These are phyloP conservation scores for Acanthamoeba lenticulata DNA, from an alignment of 208 protist genomes.

Conservation along the genomic window DNA sequence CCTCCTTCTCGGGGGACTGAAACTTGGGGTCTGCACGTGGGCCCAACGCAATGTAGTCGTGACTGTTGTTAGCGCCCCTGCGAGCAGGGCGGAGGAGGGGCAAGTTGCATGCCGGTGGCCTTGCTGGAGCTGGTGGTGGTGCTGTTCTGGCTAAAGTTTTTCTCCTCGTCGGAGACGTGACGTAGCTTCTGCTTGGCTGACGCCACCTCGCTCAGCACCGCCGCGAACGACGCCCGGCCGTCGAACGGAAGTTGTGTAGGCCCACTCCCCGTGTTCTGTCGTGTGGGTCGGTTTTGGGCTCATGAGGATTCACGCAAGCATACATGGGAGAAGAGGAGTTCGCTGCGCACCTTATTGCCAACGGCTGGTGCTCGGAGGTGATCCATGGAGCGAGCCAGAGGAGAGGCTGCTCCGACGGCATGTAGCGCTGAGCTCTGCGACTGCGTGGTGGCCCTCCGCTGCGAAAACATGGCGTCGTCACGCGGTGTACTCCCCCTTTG, in stretches of 20 bases:
- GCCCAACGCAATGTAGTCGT: background rate
- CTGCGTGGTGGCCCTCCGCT: no score
- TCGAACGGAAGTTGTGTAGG: background rate
- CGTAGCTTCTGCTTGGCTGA: background rate
- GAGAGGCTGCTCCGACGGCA: no score
- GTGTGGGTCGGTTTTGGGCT: background rate
- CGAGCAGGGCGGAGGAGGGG: background rate
- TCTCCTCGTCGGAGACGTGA: background rate
- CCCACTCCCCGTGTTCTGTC: no score
- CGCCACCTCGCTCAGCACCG: background rate
- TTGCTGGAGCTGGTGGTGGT: background rate
- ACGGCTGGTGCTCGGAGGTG: no score
- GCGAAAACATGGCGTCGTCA: no score
- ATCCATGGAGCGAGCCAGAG: no score
- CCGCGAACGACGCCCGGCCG: background rate
- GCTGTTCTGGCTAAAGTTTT: background rate
- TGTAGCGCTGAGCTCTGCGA: no score
- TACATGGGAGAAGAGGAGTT: no score
- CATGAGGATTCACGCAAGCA: no score
- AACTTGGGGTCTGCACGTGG: conserved; percentile 5
- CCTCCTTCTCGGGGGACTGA: conserved; percentile 8
- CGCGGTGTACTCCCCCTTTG: no score
- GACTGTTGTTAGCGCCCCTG: background rate
- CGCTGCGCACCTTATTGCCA: no score
- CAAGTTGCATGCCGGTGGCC: background rate